Conservation (phyloP, 2,329 filamentous ascomycete genomes). For the Claviceps purpurea region DNA sequence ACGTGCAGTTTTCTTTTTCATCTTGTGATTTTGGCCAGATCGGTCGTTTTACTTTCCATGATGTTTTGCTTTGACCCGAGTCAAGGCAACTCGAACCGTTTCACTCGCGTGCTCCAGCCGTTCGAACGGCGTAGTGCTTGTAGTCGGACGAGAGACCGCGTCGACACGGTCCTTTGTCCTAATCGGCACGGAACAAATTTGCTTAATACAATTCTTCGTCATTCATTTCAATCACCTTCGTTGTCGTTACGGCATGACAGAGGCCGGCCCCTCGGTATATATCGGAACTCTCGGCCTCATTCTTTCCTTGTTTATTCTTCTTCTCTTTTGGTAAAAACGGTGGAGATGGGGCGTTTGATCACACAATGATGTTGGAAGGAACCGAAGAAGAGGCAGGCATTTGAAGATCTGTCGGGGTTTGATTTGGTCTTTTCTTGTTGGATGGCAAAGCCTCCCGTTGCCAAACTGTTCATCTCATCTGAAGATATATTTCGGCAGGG, state of each 20-base stretch:
- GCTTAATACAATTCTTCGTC: slow-evolving; percentile 26
- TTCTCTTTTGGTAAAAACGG: not conserved
- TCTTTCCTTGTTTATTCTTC: not conserved
- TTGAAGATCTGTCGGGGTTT: too few relatives aligned
- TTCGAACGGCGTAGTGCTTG: not conserved
- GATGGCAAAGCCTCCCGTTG: too few relatives aligned
- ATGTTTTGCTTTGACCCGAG: slow-evolving; percentile 1
- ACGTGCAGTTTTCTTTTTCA: slow-evolving; percentile 7
- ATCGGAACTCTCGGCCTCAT: not conserved
- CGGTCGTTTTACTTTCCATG: slow-evolving; percentile 1
- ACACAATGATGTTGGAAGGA: not conserved
- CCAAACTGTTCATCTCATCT: not conserved
- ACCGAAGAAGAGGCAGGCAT: not conserved
- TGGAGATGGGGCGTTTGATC: not conserved
- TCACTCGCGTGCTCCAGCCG: not conserved
- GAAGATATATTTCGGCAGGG: not conserved
- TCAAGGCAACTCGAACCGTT: not conserved
- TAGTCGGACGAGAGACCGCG: not conserved
- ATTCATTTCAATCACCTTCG: slow-evolving; percentile 21
- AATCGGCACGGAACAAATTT: not conserved
- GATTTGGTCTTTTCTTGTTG: not conserved
- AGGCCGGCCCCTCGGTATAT: slow-evolving; percentile 2
- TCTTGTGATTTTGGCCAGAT: slow-evolving; percentile 1
- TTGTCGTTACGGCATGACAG: slow-evolving; percentile 17
- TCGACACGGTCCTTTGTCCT: not conserved